phyloP scores from a whole-genome alignment of 495 filamentous ascomycete species.

The Trichoderma gamsii region DNA sequence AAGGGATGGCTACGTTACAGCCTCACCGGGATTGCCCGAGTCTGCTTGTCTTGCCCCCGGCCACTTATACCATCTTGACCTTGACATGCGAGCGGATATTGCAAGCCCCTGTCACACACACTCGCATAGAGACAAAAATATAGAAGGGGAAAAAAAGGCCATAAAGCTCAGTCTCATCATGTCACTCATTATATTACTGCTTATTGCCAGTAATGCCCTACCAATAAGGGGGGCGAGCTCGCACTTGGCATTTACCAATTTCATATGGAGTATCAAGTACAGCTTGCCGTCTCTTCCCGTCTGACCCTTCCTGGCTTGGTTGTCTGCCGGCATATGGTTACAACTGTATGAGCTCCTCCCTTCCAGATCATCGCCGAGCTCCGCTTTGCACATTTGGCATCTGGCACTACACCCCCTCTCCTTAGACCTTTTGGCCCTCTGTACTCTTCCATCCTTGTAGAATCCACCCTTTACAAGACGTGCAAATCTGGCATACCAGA shows the following conservation, averaged over 20 bases:
- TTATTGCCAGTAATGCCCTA: neutral
- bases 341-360: neutral
- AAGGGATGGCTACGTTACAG: neutral
- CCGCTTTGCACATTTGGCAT: neutral
- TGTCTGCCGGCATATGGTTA: neutral
- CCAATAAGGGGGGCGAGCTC: neutral
- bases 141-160: neutral
- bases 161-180: no score
- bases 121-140: neutral
- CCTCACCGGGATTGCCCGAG: neutral
- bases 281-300: neutral
- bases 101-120: neutral
- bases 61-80: neutral
- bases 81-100: neutral
- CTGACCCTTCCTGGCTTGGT: neutral
- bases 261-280: neutral
- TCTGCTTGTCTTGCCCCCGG: neutral
- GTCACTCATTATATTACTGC: no score
- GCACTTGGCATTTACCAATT: neutral
- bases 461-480: neutral
- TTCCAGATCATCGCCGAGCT: constrained; percentile 5
- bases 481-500: constrained; percentile 7
- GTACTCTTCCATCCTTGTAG: constrained; percentile 1
- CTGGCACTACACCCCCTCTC: constrained; percentile 1
- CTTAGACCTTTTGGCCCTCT: neutral